A percentile compares a stretch with the other conserved stretches of the same genome.
These are phyloP conservation scores for Phytomonas serpens DNA, from an alignment of 208 protist genomes.

Conservation along the genomic window DNA sequence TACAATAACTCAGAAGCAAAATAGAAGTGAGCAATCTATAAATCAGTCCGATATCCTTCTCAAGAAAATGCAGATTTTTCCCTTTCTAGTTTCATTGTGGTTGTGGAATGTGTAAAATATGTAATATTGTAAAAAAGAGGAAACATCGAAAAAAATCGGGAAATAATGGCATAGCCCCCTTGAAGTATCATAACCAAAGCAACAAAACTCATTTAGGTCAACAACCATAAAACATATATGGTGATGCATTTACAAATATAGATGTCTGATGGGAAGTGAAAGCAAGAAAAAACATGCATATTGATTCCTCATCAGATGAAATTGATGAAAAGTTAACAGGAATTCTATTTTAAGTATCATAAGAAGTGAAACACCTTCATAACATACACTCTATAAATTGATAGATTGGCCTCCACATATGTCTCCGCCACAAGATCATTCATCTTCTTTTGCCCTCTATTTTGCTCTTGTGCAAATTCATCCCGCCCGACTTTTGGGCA, in stretches of 20 bases:
- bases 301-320: not conserved
- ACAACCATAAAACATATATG: not conserved
- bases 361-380: not conserved
- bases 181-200: not conserved
- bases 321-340: not conserved
- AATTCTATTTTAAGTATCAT: conserved; percentile 3
- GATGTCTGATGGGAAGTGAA: not conserved
- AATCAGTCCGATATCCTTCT: not conserved
- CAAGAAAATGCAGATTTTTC: not conserved
- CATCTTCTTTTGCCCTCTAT: not conserved
- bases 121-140: not conserved
- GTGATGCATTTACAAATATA: not conserved
- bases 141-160: not conserved
- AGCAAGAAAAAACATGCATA: not conserved
- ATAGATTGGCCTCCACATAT: not conserved
- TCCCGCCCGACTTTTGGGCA: not conserved
- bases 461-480: not conserved
- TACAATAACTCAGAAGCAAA: not conserved
- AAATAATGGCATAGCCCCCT: not conserved
- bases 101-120: not conserved
- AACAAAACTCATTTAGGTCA: not conserved
- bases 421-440: not conserved
- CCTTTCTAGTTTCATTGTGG: not conserved
- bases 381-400: not conserved
- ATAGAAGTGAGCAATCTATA: not conserved